Base-by-base conservation (phyloP, 2,329 filamentous ascomycete species). In the Trichoderma lentiforme region DNA sequence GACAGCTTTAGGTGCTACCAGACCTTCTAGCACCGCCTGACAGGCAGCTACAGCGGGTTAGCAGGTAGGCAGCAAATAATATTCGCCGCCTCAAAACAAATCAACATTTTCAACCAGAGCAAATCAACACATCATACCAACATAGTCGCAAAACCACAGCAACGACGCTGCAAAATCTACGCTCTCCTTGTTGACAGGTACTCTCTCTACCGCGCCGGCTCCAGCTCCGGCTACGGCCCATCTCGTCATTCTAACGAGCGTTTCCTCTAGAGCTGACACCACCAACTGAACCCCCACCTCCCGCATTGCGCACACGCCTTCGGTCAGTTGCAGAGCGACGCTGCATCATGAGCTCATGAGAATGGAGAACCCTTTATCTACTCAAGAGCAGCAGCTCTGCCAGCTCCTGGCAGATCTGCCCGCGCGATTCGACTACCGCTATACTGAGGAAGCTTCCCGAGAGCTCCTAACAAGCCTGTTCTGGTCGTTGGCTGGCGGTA, bases 391-490 rank as follows among this genome's bases (percentile, higher is more conserved):
- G 83, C 90, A 92, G 85, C 92, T 98, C 83, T 95, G 93, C 81
- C 89, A 92, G 81, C 90, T 93, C 78, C 88, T 99, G 78, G 89
- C 92, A 80, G 89, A 92, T 78, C 89, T 97, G 78, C 95, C 96
- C 71, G 85, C 86, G 76, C 86, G 88, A 75, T 91, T 93, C 84
- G 85, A 88, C 75, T 93, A 93, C 83, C 91, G 92, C 74, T 99
- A 95, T 83, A 90, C 87, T 56, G 86, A 91, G 68, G 84, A 89
- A 61, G 94, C 95, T 68, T 87, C 89, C 74, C 87, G 88, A 73
- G 89, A 93, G 74, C 90, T 99, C 36, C 84, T 97, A 71, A 86
- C 90, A 78, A 90, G 90, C 71, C 91, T 99, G 70, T 99, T 98
- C 83, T 92, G 90, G 84, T 97, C 93, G 68, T 89, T 99, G 76